Evolutionary conservation across 805 yeast species (phyloP), one percentile per base, ranked within the genome.

Genomic region (Aciculoconidium aculeatum): DNA sequence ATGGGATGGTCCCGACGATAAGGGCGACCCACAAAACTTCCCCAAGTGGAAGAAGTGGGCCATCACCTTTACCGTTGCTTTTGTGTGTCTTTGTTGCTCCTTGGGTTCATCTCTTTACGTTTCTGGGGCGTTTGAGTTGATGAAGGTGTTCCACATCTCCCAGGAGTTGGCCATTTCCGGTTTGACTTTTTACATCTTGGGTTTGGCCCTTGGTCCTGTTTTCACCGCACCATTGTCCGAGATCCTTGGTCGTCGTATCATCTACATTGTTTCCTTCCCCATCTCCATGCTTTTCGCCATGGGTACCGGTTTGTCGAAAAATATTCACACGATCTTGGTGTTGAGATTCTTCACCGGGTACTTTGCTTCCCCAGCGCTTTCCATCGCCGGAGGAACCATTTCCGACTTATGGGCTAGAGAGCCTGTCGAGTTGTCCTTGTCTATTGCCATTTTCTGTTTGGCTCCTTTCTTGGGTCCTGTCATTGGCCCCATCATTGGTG

Each of bases 401-500:
- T 61, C 78, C 31, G 95, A 86, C 56, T 55, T 85, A 27, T 86
- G 88, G 77, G 70, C 65, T 12, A 35, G 36, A 16, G 41, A 50
- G 9, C 73, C 77, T 4, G 69, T 71, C 23, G 75, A 76, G 48
- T 57, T 77, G 47, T 81, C 86, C 10, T 42, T 77, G 4, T 87
- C 94, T n/a, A 72, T 82, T 77, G 72, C 82, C 3, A 55, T 77
- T n/a, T 83, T 80, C 58, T 78, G 88, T 51, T 55, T 81, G 32
- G 82, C 87, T 8, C 87, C 92, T 13, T 78, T 84, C 41, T 65
- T 78, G 49, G 94, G 94, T 30, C 94, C 94, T 2, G 80, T 78
- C 21, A 53, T 79, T 23, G 85, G 87, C 28, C 88, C 88, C 5
- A 69, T 80, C 29, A 71, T 80, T 53, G 86, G 86, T 30, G 80